These are phyloP conservation scores for Solanum aculeatissimum DNA, from an alignment of 305 asterid genomes.

Conservation along the genomic window DNA sequence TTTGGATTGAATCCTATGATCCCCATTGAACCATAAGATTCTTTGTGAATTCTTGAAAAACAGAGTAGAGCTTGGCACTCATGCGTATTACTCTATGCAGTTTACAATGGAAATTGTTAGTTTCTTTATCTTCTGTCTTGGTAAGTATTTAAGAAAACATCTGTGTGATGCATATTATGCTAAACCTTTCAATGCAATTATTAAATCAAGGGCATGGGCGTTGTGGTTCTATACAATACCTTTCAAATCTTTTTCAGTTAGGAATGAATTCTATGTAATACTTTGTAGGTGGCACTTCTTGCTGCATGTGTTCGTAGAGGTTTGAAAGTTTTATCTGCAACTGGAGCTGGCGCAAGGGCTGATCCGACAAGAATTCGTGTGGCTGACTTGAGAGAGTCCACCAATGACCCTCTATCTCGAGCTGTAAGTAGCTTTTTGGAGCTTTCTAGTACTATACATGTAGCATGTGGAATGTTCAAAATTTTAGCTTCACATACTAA, in stretches of 20 bases:
- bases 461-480: background rate
- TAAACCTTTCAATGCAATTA: background rate
- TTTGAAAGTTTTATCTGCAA: conserved; percentile 85
- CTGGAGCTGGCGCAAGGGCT: conserved; percentile 99
- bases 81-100: background rate
- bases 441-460: background rate
- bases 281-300: conserved; percentile 78
- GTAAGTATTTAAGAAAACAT: background rate
- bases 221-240: background rate
- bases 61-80: background rate
- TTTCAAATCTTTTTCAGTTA: background rate
- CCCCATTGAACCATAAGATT: background rate
- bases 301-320: conserved; percentile 91
- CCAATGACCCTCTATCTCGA: conserved; percentile 92
- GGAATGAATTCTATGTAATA: conserved; percentile 1
- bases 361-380: conserved; percentile 96
- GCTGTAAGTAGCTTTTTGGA: conserved; percentile 36
- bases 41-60: background rate
- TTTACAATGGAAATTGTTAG: background rate
- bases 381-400: conserved; percentile 92
- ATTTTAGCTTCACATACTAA: background rate
- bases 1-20: background rate
- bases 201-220: background rate
- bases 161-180: background rate
- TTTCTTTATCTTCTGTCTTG: background rate